Percentiles rank a stretch among this genome's conserved stretches.
Evolutionary conservation across 331 rosid species (phyloP).

Genomic region (Pyracantha coccinea): DNA sequence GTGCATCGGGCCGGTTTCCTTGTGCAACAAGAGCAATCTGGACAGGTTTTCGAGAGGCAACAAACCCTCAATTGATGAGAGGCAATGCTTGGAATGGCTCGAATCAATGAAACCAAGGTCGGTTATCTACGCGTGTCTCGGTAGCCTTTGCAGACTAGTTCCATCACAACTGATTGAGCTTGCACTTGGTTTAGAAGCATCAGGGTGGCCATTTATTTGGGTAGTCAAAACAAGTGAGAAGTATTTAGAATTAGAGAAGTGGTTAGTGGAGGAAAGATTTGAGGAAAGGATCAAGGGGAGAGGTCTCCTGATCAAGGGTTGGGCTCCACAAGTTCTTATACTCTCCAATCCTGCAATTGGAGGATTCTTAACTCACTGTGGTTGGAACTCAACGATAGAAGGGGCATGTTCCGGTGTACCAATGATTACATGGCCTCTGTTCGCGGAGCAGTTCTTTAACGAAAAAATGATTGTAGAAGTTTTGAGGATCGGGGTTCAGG

Average conservation of each 20-base stretch:
- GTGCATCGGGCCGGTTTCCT: conserved; percentile 71
- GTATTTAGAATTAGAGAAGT: conserved; percentile 33
- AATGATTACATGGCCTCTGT: conserved; percentile 78
- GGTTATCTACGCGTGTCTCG: conserved; percentile 64
- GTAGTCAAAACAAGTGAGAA: conserved; percentile 36
- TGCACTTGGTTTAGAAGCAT: conserved; percentile 55
- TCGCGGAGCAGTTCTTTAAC: conserved; percentile 67
- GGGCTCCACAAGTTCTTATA: conserved; percentile 82
- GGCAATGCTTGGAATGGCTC: conserved; percentile 52
- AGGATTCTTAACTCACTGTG: conserved; percentile 73
- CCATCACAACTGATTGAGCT: conserved; percentile 48
- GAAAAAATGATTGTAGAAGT: conserved; percentile 47
- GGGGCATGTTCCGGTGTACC: conserved; percentile 49
- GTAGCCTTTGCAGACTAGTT: conserved; percentile 58
- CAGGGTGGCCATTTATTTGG: conserved; percentile 64
- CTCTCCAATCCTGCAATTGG: conserved; percentile 53
- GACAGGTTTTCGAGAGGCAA: conserved; percentile 65
- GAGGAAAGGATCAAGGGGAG: conserved; percentile 59
- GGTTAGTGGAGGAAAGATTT: conserved; percentile 40
- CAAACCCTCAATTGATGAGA: conserved; percentile 37
- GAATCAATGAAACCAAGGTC: conserved; percentile 42
- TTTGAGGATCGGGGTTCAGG: conserved; percentile 43
- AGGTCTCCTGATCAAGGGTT: conserved; percentile 59
- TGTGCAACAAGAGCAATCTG: conserved; percentile 38
- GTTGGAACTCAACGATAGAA: conserved; percentile 73